Evolutionary conservation across 2,329 filamentous ascomycete genomes (phyloP), one percentile per base, ranked within the genome.

Genomic region (Magnaporthiopsis rhizophila): DNA sequence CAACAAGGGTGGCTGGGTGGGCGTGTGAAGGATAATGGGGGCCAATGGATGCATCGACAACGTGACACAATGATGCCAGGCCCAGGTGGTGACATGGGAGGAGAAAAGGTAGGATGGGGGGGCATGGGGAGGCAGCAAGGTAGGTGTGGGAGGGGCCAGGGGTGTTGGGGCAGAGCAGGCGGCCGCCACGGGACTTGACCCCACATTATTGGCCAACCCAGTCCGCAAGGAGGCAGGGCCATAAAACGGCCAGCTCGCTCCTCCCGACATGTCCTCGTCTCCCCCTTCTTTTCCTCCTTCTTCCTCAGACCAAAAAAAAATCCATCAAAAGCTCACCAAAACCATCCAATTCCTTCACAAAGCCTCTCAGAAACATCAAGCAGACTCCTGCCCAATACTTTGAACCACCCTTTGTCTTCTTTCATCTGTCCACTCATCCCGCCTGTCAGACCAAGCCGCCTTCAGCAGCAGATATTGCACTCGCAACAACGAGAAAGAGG

Each of bases 391-490:
- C 21, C 45, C 45, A 53, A 53, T 24, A 53, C 45, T n/a, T 53
- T 9, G 8, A 24, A 53, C 45, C 45, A 53, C n/a, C 1, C n/a
- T 24, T 53, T 53, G n/a, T 9, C 45, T 24, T 53, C 45, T 24
- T 53, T 53, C 18, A 21, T n/a, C 45, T 53, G 45, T 3, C 45
- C 45, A 24, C 21, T 53, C 45, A 8, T 30, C 30, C 45, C 45
- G 15, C 18, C 45, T 24, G 8, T 1, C 45, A 24, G n/a, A 53
- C n/a, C 45, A n/a, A 53, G 8, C 45, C 45, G 9, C 45, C 38
- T 53, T 11, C 18, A 11, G 18, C 21, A 24, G 21, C 45, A 21
- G 18, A 21, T 11, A 53, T 24, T 78, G 57, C 57, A 11, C 57
- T 58, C 15, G 30, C 57, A 58, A 30, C 4, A 11, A 12, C 30